A percentile compares a stretch with the other conserved stretches of the same genome.
phyloP scores from a whole-genome alignment of 371 early-diverging fungal genomes.

The Mucor circinelloides region DNA sequence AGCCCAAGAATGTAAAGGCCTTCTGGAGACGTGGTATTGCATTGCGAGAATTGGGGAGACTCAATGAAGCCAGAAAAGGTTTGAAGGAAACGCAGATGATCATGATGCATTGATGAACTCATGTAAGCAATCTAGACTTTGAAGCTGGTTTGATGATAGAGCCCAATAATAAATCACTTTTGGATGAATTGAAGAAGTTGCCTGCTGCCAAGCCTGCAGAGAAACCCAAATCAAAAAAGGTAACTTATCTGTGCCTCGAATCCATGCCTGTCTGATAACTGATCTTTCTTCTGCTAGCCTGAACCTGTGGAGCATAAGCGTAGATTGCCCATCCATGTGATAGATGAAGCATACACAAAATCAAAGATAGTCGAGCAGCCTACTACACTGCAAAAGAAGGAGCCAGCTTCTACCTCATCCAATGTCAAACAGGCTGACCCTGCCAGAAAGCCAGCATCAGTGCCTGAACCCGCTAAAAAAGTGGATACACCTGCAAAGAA shows the following conservation, averaged over 20 bases:
- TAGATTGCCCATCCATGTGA: constrained; percentile 31
- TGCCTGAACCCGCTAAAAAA: not conserved
- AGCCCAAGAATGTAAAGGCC: constrained; percentile 80
- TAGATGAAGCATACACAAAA: constrained; percentile 26
- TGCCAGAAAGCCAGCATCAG: not conserved
- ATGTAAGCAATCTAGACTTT: constrained; percentile 50
- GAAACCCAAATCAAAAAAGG: constrained; percentile 1
- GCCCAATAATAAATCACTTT: constrained; percentile 67
- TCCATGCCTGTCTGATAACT: no score
- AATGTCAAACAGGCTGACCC: not conserved
- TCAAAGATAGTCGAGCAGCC: not conserved
- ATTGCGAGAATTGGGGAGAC: constrained; percentile 56
- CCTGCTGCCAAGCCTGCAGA: constrained; percentile 7
- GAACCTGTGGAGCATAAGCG: constrained; percentile 4
- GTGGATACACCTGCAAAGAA: not conserved
- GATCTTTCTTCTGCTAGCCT: not conserved
- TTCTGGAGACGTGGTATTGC: constrained; percentile 82
- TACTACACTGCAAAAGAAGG: not conserved
- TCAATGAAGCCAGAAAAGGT: constrained; percentile 65
- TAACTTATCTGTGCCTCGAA: no score
- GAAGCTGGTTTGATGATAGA: constrained; percentile 66
- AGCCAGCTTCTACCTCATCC: not conserved
- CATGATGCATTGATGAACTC: not conserved
- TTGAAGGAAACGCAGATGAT: no score
- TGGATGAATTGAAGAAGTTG: constrained; percentile 62